These are phyloP conservation scores for Leccinum longicurvipes DNA, from an alignment of 768 basidiomycete species.

Conservation along the genomic window DNA sequence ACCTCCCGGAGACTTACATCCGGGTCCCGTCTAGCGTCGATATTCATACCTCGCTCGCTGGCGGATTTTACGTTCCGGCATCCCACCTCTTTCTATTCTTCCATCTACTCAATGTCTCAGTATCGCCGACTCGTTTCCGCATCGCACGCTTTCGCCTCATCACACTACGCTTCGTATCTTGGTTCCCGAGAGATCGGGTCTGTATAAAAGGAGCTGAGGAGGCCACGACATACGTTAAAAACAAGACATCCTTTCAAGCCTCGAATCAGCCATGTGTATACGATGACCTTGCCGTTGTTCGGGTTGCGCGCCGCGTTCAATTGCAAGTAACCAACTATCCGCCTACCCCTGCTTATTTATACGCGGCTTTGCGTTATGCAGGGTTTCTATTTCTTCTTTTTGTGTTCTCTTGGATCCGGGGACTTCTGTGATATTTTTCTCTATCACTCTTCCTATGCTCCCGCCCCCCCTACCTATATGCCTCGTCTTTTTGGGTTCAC, in stretches of 20 bases:
- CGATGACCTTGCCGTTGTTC: conserved; percentile 20
- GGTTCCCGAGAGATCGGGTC: conserved; percentile 31
- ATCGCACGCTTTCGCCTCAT: conserved; percentile 42
- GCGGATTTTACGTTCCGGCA: conserved; percentile 22
- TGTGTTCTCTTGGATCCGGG: conserved; percentile 44
- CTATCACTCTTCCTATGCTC: conserved; percentile 16
- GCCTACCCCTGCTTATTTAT: conserved; percentile 33
- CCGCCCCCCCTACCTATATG: conserved; percentile 13
- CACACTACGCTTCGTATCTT: conserved; percentile 35
- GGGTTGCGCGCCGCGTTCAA: conserved; percentile 24
- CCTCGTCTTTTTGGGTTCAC: conserved; percentile 19
- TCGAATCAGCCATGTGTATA: conserved; percentile 34
- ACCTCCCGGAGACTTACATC: conserved; percentile 23
- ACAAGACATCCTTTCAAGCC: conserved; percentile 19
- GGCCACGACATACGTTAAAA: conserved; percentile 29
- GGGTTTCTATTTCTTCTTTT: conserved; percentile 28
- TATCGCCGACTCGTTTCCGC: conserved; percentile 37
- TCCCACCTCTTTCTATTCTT: conserved; percentile 22
- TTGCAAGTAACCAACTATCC: conserved; percentile 19
- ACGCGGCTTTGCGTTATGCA: conserved; percentile 22
- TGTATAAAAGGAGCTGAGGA: conserved; percentile 39
- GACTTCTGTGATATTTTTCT: conserved; percentile 28
- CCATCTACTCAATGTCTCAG: conserved; percentile 40
- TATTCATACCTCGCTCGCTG: conserved; percentile 48
- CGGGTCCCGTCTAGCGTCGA: conserved; percentile 34